Evolutionary conservation across 768 basidiomycete species (phyloP).

Genomic region (Collybiopsis confluens): DNA sequence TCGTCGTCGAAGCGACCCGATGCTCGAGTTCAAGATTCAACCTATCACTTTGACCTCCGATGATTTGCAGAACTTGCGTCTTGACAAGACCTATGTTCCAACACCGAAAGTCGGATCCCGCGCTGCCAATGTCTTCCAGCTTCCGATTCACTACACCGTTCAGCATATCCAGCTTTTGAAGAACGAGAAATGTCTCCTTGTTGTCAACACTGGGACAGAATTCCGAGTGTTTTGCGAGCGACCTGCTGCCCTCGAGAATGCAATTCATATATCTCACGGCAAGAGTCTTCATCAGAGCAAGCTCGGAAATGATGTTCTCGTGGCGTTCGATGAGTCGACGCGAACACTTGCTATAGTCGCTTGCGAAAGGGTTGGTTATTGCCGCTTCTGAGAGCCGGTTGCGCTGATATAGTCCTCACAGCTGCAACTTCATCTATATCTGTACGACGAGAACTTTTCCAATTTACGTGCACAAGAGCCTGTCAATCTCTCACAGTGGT

Average conservation of each 20-base stretch:
- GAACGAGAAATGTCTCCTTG: slow-evolving; percentile 34
- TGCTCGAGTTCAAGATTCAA: slow-evolving; percentile 22
- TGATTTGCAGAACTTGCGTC: slow-evolving; percentile 30
- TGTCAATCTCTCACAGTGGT: slow-evolving; percentile 41
- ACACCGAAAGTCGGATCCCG: slow-evolving; percentile 20
- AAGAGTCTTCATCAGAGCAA: slow-evolving; percentile 40
- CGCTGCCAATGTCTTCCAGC: slow-evolving; percentile 21
- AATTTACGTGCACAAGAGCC: slow-evolving; percentile 36
- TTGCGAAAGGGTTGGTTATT: slow-evolving; percentile 33
- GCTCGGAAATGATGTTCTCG: slow-evolving; percentile 38
- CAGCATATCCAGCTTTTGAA: slow-evolving; percentile 34
- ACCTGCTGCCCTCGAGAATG: slow-evolving; percentile 23
- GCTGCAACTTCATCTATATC: slow-evolving; percentile 40
- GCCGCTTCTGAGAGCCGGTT: no score
- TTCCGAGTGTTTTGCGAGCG: slow-evolving; percentile 36
- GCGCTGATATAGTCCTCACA: no score
- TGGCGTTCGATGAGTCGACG: slow-evolving; percentile 51
- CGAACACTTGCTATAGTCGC: slow-evolving; percentile 44
- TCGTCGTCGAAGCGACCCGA: slow-evolving; percentile 13
- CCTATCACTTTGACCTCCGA: slow-evolving; percentile 22
- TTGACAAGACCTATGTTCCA: slow-evolving; percentile 28
- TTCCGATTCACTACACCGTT: slow-evolving; percentile 19
- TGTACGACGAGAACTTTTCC: slow-evolving; percentile 40
- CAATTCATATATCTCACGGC: slow-evolving; percentile 20
- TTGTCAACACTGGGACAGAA: slow-evolving; percentile 31